These are phyloP conservation scores for Sideroxylon spinosum DNA, from an alignment of 179 eudicot species.

Conservation along the genomic window DNA sequence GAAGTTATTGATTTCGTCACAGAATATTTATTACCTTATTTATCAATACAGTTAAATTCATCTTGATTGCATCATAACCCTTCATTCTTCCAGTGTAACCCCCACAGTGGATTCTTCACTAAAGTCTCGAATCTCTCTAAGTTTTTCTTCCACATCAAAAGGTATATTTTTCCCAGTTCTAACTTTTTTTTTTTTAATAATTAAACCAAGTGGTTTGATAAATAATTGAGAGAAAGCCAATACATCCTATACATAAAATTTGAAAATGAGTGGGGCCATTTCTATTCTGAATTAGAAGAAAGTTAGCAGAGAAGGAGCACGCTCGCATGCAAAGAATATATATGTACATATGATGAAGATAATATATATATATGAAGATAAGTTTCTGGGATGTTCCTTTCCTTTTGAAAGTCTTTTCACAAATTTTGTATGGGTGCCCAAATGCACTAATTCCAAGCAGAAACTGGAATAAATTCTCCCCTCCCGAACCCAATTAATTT, in stretches of 20 bases:
- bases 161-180: background rate
- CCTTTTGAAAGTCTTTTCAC: background rate
- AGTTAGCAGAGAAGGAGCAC: background rate
- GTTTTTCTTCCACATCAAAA: background rate
- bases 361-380: no score
- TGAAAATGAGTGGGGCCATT: background rate
- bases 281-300: background rate
- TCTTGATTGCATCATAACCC: no score
- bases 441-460: background rate
- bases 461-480: background rate
- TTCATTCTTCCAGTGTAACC: no score
- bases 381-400: background rate
- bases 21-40: no score
- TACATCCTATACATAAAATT: background rate
- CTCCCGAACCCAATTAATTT: background rate
- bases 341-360: no score
- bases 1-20: no score
- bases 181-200: background rate
- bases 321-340: background rate
- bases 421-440: background rate
- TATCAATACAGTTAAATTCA: no score
- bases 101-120: no score
- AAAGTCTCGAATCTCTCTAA: no score
- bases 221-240: background rate
- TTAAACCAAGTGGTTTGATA: background rate